phyloP scores from a whole-genome alignment of 2,329 filamentous ascomycete genomes.

The Pseudogymnoascus sp. region DNA sequence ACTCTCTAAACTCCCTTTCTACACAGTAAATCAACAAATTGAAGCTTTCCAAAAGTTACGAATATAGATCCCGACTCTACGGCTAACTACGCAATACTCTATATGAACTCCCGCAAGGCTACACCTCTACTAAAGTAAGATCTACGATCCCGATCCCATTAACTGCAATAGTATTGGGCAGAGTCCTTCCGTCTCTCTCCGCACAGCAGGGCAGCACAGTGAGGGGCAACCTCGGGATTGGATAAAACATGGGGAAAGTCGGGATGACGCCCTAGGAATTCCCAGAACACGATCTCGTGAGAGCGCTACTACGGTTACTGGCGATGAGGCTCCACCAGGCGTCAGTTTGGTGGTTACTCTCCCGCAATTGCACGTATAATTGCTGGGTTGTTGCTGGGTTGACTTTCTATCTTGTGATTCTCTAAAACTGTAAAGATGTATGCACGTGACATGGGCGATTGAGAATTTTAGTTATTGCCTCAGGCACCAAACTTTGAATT shows the following conservation, averaged over 20 bases:
- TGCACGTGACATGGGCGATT: not conserved
- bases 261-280: not conserved
- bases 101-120: not conserved
- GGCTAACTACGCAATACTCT: slow-evolving; percentile 1
- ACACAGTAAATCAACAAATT: not conserved
- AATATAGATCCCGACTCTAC: not conserved
- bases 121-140: not conserved
- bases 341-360: not conserved
- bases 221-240: slow-evolving; percentile 1
- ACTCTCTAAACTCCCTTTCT: not conserved
- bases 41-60: not conserved
- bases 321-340: not conserved
- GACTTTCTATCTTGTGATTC: not conserved
- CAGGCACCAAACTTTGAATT: not conserved
- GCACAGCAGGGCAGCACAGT: not conserved
- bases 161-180: slow-evolving; percentile 3
- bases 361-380: not conserved
- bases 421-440: not conserved
- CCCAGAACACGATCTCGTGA: not conserved
- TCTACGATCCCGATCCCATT: slow-evolving; percentile 1
- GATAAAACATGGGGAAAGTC: not conserved
- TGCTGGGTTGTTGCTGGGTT: not conserved
- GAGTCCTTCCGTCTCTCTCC: not conserved
- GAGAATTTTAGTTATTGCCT: not conserved
- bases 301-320: not conserved